Conservation (phyloP, 441 rosid genomes). For the Erodium moschatum region DNA sequence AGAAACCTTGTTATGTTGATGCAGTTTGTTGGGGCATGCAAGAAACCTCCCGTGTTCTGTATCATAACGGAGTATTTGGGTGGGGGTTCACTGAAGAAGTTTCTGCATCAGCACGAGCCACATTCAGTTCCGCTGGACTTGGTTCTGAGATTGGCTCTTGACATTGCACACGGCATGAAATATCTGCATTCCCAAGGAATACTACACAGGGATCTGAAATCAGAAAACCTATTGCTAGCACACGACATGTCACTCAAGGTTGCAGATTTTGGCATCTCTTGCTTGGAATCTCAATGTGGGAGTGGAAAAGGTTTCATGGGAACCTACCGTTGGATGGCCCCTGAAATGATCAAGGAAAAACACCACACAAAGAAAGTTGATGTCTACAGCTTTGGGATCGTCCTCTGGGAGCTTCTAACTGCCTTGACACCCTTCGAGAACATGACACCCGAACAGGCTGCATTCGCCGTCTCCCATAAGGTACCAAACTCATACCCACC, state of each 20-base stretch:
- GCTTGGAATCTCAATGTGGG: constrained; percentile 62
- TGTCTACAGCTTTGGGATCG: constrained; percentile 71
- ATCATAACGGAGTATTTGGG: constrained; percentile 64
- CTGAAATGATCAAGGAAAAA: constrained; percentile 50
- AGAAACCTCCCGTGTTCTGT: constrained; percentile 69
- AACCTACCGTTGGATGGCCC: constrained; percentile 25
- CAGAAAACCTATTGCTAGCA: constrained; percentile 61
- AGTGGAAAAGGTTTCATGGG: constrained; percentile 67
- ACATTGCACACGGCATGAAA: constrained; percentile 66
- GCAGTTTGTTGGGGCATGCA: constrained; percentile 76
- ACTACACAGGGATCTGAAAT: constrained; percentile 69
- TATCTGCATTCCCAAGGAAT: constrained; percentile 64
- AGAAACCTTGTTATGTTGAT: constrained; percentile 14
- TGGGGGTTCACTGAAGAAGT: constrained; percentile 59
- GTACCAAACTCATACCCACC: constrained; percentile 20
- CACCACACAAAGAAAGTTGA: constrained; percentile 71
- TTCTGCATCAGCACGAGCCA: constrained; percentile 65
- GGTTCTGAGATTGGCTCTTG: constrained; percentile 55
- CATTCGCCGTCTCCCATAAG: constrained; percentile 77
- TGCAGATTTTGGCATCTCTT: constrained; percentile 71
- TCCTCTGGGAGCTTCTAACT: constrained; percentile 72
- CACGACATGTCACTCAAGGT: constrained; percentile 62
- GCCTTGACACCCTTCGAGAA: constrained; percentile 61
- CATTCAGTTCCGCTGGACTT: constrained; percentile 49
- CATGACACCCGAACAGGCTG: constrained; percentile 82